These are phyloP conservation scores for Geotrichum citri-aurantii DNA, from an alignment of 1,139 yeast genomes.

Conservation along the genomic window DNA sequence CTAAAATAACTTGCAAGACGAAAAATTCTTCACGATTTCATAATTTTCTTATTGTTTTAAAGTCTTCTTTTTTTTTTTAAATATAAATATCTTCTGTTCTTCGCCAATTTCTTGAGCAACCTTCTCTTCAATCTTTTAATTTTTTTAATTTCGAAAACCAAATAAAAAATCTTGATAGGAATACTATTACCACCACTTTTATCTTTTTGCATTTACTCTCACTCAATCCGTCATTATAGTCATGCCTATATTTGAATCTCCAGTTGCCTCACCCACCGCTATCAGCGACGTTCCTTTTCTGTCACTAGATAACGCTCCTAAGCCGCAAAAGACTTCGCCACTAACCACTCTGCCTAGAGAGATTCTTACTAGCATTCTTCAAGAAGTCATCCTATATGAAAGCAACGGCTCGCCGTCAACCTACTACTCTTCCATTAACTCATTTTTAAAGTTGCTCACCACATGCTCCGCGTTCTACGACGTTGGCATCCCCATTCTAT, in stretches of 20 bases:
- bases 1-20: neutral
- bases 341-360: slow-evolving; percentile 33
- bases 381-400: slow-evolving; percentile 27
- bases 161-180: too few species aligned
- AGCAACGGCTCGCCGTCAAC: slow-evolving; percentile 21
- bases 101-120: too few species aligned
- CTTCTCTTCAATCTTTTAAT: neutral
- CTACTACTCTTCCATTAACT: slow-evolving; percentile 21
- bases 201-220: neutral
- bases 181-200: too few species aligned
- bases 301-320: neutral
- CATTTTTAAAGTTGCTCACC: slow-evolving; percentile 29
- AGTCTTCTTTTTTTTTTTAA: neutral
- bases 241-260: neutral
- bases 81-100: neutral
- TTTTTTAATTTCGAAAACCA: neutral
- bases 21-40: neutral
- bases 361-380: slow-evolving; percentile 31
- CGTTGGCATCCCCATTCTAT: slow-evolving; percentile 42
- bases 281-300: slow-evolving; percentile 2
- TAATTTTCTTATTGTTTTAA: neutral
- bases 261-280: neutral
- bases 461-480: slow-evolving; percentile 35
- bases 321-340: slow-evolving; percentile 8
- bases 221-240: neutral